A percentile compares a stretch with the other conserved stretches of the same genome.
These are phyloP conservation scores for Penicillium sp. DNA, from an alignment of 2,329 filamentous ascomycete species.

Conservation along the genomic window DNA sequence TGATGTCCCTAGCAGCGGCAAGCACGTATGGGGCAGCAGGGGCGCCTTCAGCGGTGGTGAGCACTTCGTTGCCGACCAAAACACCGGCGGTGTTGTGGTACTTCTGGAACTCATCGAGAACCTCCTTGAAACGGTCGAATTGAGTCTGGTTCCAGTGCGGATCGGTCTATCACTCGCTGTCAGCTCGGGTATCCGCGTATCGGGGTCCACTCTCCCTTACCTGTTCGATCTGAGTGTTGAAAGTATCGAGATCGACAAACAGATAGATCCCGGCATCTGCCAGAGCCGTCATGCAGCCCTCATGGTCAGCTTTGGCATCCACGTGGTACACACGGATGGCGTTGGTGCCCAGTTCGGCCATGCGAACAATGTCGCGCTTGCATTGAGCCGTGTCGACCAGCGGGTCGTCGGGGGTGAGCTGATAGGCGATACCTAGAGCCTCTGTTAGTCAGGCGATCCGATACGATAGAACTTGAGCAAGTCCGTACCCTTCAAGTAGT, in stretches of 20 bases:
- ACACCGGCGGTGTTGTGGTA: conserved; percentile 80
- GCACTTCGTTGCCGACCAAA: conserved; percentile 83
- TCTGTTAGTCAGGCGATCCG: conserved; percentile 4
- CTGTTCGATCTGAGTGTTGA: conserved; percentile 43
- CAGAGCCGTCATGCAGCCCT: conserved; percentile 75
- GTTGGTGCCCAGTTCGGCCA: conserved; percentile 77
- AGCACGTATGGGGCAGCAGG: conserved; percentile 75
- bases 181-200: neutral
- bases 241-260: conserved; percentile 69
- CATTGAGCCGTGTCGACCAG: conserved; percentile 73
- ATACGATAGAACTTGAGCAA: neutral
- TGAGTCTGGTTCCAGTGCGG: conserved; percentile 71
- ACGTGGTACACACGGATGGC: conserved; percentile 87
- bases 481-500: conserved; percentile 70
- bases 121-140: conserved; percentile 61
- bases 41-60: conserved; percentile 51
- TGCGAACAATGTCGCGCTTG: conserved; percentile 66
- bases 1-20: conserved; percentile 74
- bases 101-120: conserved; percentile 70
- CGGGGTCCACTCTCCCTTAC: conserved; percentile 23
- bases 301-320: conserved; percentile 65
- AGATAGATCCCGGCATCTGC: conserved; percentile 76
- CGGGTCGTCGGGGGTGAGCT: conserved; percentile 65
- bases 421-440: conserved; percentile 65
- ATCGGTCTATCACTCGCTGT: conserved; percentile 41